phyloP scores from a whole-genome alignment of 495 filamentous ascomycete genomes.

The Tuber indicum region DNA sequence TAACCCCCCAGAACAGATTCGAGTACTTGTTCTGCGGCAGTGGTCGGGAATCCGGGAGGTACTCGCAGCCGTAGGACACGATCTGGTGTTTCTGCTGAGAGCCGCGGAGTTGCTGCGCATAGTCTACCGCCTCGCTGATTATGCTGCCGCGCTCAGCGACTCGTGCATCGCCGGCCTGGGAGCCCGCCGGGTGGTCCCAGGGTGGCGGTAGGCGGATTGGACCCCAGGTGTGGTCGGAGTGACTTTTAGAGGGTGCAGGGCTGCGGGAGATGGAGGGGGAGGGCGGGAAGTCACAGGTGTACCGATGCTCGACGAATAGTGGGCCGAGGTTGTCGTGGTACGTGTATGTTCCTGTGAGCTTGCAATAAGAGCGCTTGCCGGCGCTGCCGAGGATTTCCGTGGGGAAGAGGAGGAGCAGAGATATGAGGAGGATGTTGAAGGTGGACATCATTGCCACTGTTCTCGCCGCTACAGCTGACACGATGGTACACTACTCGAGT shows the following conservation, averaged over 20 bases:
- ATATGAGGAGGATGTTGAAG: background rate
- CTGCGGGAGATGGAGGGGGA: slow-evolving; percentile 42
- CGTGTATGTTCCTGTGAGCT: slow-evolving; percentile 19
- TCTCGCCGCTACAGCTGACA: background rate
- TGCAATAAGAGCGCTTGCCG: slow-evolving; percentile 13
- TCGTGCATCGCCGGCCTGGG: slow-evolving; percentile 23
- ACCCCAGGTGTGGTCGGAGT: background rate
- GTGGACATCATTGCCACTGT: background rate
- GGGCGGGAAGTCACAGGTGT: slow-evolving; percentile 45
- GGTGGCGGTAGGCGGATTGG: slow-evolving; percentile 31
- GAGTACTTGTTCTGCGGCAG: slow-evolving; percentile 22
- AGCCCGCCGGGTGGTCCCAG: slow-evolving; percentile 31
- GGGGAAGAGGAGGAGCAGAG: background rate
- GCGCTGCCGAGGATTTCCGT: background rate
- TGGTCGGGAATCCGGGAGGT: slow-evolving; percentile 13
- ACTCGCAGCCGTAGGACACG: slow-evolving; percentile 27
- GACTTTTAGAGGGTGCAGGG: background rate
- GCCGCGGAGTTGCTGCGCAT: slow-evolving; percentile 15
- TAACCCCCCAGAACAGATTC: slow-evolving; percentile 35
- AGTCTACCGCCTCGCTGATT: slow-evolving; percentile 11
- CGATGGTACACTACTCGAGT: background rate
- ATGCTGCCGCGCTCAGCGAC: slow-evolving; percentile 23
- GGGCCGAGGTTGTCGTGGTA: slow-evolving; percentile 31
- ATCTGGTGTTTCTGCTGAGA: slow-evolving; percentile 27
- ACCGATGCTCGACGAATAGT: slow-evolving; percentile 36